Evolutionary conservation across 1,284 basidiomycete species (phyloP), one percentile per base, ranked within the genome.

Genomic region (Leccinum griseonigrum): DNA sequence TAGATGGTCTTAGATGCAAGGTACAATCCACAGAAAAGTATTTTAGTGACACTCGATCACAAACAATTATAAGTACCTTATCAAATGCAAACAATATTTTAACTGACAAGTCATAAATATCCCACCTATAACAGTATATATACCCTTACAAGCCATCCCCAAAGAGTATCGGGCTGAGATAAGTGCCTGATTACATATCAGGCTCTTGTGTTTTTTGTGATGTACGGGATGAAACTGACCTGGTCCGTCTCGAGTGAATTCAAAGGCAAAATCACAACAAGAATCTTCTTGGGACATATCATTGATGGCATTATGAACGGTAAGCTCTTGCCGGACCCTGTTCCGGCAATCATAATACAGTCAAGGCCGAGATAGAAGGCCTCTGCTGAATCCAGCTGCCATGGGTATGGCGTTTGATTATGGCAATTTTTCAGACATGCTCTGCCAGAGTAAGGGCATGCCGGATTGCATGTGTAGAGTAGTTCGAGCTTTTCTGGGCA

Each of bases 321-420:
- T 13, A 65, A 48, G 29, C 61, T 62, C 18, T 53, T 53, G 8
- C 52, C 31, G 6, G 52, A 54, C n/a, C 52, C 32, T 11, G 52
- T 62, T 57, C 57, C 59, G 8, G 64, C 54, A 16, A 64, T 31
- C 1, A 65, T 32, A 2, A 26, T 38, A 40, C 64, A 65, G 34
- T 65, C 57, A 10, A 64, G 59, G 1, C 64, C 59, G 34, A 64
- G 59, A 18, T 46, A 29, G 16, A 64, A 64, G 11, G 64, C 62
- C 55, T 65, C 56, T 1, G 59, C 62, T 9, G 59, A 53, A 56
- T 65, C 60, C 2, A 65, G 46, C 26, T 65, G 64, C 63, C 63
- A 64, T 32, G 43, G 10, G 26, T 65, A 57, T 32, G 56, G 58
- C 11, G 46, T 31, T 22, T n/a, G 32, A 13, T 57, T 48, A 28